Evolutionary conservation across 176 grass and related monocot genomes (phyloP).

Genomic region (Aegilops speltoides): DNA sequence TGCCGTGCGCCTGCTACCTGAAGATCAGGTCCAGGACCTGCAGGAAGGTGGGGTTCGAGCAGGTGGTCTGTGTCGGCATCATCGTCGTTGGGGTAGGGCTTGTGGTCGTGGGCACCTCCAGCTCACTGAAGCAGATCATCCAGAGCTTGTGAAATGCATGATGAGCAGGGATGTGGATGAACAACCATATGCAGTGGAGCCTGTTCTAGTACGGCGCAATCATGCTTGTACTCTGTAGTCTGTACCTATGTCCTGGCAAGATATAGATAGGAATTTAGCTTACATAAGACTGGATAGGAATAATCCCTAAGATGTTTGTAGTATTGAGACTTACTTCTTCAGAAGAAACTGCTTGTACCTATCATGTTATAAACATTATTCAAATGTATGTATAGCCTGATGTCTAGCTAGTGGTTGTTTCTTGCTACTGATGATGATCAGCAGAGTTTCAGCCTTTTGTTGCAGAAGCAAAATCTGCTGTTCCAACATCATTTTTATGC

Average conservation of each 20-base stretch:
- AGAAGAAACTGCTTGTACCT: neutral
- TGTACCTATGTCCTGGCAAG: neutral
- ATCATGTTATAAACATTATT: neutral
- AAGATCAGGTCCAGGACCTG: slow-evolving; percentile 61
- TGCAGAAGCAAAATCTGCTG: neutral
- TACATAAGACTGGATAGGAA: neutral
- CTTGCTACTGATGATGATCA: neutral
- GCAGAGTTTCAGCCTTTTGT: neutral
- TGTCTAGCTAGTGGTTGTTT: neutral
- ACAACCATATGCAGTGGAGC: neutral
- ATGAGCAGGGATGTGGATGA: slow-evolving; percentile 12
- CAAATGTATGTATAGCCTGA: neutral
- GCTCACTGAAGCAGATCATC: slow-evolving; percentile 65
- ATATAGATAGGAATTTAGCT: neutral
- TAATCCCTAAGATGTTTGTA: neutral
- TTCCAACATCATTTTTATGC: neutral
- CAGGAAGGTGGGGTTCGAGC: slow-evolving; percentile 47
- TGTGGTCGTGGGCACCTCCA: slow-evolving; percentile 63
- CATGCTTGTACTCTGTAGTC: neutral
- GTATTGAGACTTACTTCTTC: neutral
- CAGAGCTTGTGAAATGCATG: slow-evolving; percentile 51
- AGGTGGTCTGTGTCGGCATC: slow-evolving; percentile 47
- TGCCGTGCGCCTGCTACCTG: slow-evolving; percentile 75
- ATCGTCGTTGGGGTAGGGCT: slow-evolving; percentile 44
- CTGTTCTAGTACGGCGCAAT: neutral